Evolutionary conservation across 1,284 basidiomycete species (phyloP), one percentile per base, ranked within the genome.

Genomic region (Puccinia brachypodii): DNA sequence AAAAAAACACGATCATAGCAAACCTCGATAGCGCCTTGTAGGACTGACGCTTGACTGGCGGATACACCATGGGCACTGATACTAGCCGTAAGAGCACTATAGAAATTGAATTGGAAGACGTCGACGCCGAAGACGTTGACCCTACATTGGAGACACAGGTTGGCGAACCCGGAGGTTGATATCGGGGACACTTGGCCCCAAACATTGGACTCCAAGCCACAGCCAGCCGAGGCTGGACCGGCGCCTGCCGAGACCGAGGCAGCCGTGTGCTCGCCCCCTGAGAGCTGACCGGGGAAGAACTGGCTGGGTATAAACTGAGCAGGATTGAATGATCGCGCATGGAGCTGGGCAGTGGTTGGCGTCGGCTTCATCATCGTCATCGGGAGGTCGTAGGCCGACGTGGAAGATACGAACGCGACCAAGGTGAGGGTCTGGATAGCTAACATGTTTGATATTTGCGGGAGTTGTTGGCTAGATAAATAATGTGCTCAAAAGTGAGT

Each of bases 81-180:
- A 53, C 69, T 68, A 68, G 64, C 64, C 16, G 64, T n/a, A n/a
- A 76, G 58, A 6, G 74, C 56, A 42, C 28, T 60, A 36, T 64
- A 76, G 44, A 50, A 64, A 31, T 33, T 33, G n/a, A 76, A 76
- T 7, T 25, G 2, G 38, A 76, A 3, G n/a, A 44, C 44, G 1
- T 42, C n/a, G 25, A 76, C 36, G 33, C 74, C 74, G 4, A 76
- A 50, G 33, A 76, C 58, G 74, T 66, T 76, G n/a, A 76, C 60
- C 3, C 74, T 58, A 38, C 74, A 76, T 50, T 76, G 74, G 2
- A 76, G 42, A 42, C 74, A 76, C 1, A 76, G 74, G n/a, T 76
- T 76, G 13, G 74, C 58, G 50, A 28, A 76, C 13, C 74, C 74
- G 36, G 74, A 76, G 40, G 58, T n/a, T 36, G n/a, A 28, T 42